Percentiles rank a stretch among this genome's conserved stretches.
These are phyloP conservation scores for Alloascoidea hylecoeti DNA, from an alignment of 805 yeast genomes.

Conservation along the genomic window DNA sequence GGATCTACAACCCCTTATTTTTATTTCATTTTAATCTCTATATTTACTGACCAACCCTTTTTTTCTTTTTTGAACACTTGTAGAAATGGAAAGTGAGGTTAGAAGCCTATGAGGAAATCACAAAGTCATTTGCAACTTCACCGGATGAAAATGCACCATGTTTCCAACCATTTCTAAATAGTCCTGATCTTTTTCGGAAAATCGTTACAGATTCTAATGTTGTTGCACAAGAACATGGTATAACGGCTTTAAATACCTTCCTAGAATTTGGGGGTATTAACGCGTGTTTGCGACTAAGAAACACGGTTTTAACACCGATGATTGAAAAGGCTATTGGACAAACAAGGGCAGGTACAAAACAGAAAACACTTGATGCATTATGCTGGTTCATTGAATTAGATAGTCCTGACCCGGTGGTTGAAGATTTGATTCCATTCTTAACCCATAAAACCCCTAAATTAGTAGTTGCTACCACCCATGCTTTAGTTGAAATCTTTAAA, in stretches of 20 bases:
- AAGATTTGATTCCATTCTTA: slow-evolving; percentile 47
- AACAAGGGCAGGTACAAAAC: slow-evolving; percentile 59
- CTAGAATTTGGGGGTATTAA: slow-evolving; percentile 40
- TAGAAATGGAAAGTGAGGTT: slow-evolving; percentile 74
- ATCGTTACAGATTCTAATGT: slow-evolving; percentile 72
- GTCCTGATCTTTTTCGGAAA: slow-evolving; percentile 40
- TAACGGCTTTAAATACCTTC: slow-evolving; percentile 37
- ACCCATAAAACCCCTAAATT: slow-evolving; percentile 62
- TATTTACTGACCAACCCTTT: slow-evolving; percentile 4
- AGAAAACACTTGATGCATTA: slow-evolving; percentile 47
- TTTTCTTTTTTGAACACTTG: background rate
- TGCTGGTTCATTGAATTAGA: slow-evolving; percentile 51
- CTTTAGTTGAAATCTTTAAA: slow-evolving; percentile 38
- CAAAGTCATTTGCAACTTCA: slow-evolving; percentile 34
- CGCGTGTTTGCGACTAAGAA: slow-evolving; percentile 25
- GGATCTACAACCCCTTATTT: no score
- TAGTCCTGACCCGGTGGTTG: slow-evolving; percentile 51
- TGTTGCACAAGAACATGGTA: slow-evolving; percentile 80
- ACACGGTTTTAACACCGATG: slow-evolving; percentile 24
- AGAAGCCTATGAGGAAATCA: slow-evolving; percentile 62
- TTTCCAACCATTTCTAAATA: slow-evolving; percentile 32
- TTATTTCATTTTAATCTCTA: background rate
- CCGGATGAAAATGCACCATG: slow-evolving; percentile 40
- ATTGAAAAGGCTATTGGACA: slow-evolving; percentile 79
- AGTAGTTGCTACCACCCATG: slow-evolving; percentile 50